Evolutionary conservation across 176 grass and related monocot genomes (phyloP).

Genomic region (Bothriochloa decipiens): DNA sequence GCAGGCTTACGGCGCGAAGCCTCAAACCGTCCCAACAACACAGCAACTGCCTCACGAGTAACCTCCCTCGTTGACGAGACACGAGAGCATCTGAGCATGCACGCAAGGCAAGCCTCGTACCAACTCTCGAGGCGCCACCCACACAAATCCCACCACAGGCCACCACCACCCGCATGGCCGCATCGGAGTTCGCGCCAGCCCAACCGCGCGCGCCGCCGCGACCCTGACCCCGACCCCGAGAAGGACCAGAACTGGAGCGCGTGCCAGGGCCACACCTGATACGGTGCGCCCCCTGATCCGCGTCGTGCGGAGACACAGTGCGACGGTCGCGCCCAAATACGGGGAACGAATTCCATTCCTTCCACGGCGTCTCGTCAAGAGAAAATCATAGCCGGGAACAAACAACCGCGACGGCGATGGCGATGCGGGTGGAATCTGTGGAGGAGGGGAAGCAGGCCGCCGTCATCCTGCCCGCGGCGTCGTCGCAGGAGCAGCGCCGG

Average conservation of each 20-base stretch:
- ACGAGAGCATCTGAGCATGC: no score
- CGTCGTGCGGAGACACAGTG: slow-evolving; percentile 44
- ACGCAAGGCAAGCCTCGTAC: slow-evolving; percentile 45
- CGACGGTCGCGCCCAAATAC: slow-evolving; percentile 39
- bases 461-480: neutral
- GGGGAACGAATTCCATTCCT: neutral
- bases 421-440: slow-evolving; percentile 62
- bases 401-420: slow-evolving; percentile 35
- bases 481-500: slow-evolving; percentile 53
- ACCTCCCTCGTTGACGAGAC: no score
- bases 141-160: slow-evolving; percentile 16
- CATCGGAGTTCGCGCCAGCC: slow-evolving; percentile 20
- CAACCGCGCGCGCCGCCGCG: slow-evolving; percentile 24
- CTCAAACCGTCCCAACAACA: no score
- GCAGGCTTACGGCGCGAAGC: no score
- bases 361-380: neutral
- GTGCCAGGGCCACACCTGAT: neutral
- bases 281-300: neutral
- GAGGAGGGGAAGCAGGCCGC: slow-evolving; percentile 73
- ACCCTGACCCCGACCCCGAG: neutral
- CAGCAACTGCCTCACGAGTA: no score
- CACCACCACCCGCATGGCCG: neutral
- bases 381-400: neutral
- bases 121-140: neutral
- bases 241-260: slow-evolving; percentile 34